Conservation (phyloP, 345 rosid species). For the Salix koriyanagi region DNA sequence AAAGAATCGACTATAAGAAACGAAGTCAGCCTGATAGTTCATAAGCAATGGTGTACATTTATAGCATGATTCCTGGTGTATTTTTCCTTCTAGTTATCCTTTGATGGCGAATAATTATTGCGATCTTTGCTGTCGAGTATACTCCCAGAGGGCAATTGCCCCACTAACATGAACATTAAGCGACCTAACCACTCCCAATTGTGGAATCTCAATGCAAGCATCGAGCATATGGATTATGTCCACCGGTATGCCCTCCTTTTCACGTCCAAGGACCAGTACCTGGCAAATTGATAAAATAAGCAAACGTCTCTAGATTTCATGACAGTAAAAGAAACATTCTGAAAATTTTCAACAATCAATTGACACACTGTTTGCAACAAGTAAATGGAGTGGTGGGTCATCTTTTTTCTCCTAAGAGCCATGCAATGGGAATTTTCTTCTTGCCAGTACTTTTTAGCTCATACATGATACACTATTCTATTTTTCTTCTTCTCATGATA, state of each 20-base stretch:
- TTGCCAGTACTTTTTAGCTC: not conserved
- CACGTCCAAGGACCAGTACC: slow-evolving; percentile 93
- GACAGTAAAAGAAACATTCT: not conserved
- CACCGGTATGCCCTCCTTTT: slow-evolving; percentile 92
- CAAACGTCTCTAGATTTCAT: not conserved
- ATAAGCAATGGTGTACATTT: too few relatives aligned
- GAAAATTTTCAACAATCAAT: not conserved
- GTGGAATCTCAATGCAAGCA: slow-evolving; percentile 93
- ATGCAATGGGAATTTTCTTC: not conserved
- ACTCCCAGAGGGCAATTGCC: slow-evolving; percentile 96
- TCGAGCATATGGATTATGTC: slow-evolving; percentile 82
- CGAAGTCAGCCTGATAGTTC: not conserved
- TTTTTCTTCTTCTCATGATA: not conserved
- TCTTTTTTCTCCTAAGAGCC: not conserved
- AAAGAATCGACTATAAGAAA: not conserved
- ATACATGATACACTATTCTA: not conserved
- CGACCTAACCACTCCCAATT: slow-evolving; percentile 88
- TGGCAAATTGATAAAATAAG: slow-evolving; percentile 20
- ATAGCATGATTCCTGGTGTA: not conserved
- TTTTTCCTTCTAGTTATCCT: not conserved
- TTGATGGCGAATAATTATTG: slow-evolving; percentile 20
- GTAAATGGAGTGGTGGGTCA: not conserved
- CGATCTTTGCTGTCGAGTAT: slow-evolving; percentile 83
- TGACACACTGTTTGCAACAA: too few relatives aligned
- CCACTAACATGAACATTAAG: slow-evolving; percentile 95